phyloP scores from a whole-genome alignment of 805 yeast genomes.

The Candida railenensis region DNA sequence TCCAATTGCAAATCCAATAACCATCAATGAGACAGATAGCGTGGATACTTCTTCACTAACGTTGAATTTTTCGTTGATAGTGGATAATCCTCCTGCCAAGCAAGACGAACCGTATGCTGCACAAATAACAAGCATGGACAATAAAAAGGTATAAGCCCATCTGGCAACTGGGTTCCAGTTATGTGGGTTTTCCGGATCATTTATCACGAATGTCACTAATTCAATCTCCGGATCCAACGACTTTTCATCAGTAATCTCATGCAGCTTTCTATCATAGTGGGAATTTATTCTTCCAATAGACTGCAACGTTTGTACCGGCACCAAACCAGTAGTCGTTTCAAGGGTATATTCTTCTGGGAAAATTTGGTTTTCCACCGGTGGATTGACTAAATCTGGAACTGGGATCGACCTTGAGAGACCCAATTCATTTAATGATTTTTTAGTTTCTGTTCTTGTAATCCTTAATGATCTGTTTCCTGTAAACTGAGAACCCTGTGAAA shows the following conservation, averaged over 20 bases:
- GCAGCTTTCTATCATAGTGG: neutral
- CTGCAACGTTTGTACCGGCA: slow-evolving; percentile 72
- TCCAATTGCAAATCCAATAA: slow-evolving; percentile 82
- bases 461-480: slow-evolving; percentile 24
- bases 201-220: slow-evolving; percentile 75
- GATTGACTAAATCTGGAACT: slow-evolving; percentile 46
- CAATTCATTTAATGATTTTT: slow-evolving; percentile 59
- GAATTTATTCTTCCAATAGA: slow-evolving; percentile 54
- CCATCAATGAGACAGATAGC: slow-evolving; percentile 82
- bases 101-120: slow-evolving; percentile 95
- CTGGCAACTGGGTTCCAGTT: slow-evolving; percentile 65
- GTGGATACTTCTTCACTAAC: slow-evolving; percentile 80
- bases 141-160: slow-evolving; percentile 66
- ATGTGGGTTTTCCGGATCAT: slow-evolving; percentile 88
- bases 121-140: slow-evolving; percentile 74
- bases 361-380: slow-evolving; percentile 58
- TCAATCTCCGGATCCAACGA: slow-evolving; percentile 64
- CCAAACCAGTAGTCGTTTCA: slow-evolving; percentile 87
- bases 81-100: slow-evolving; percentile 80
- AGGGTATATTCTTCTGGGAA: slow-evolving; percentile 92
- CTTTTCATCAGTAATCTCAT: slow-evolving; percentile 12
- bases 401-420: slow-evolving; percentile 61
- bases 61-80: slow-evolving; percentile 61
- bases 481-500: slow-evolving; percentile 19
- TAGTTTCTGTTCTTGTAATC: slow-evolving; percentile 67